These are phyloP conservation scores for Lactarius evosmus DNA, from an alignment of 768 basidiomycete species.

Conservation along the genomic window DNA sequence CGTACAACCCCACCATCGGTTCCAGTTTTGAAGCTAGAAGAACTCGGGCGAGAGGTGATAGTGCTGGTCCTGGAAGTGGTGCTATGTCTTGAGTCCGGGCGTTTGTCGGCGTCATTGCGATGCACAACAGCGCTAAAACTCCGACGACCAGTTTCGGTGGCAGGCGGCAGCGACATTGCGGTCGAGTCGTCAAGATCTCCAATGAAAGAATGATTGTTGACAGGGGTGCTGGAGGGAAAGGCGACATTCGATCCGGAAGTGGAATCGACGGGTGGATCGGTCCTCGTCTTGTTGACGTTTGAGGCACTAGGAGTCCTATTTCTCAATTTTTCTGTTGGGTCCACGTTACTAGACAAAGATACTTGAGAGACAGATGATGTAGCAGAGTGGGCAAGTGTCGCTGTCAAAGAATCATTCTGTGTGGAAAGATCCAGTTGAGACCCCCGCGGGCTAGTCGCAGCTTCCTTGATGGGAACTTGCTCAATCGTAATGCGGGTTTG, in stretches of 20 bases:
- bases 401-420: background rate
- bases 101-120: constrained; percentile 27
- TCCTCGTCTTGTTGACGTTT: background rate
- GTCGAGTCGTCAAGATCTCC: constrained; percentile 1
- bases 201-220: background rate
- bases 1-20: constrained; percentile 29
- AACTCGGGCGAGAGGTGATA: constrained; percentile 21
- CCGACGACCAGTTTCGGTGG: constrained; percentile 26
- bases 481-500: constrained; percentile 9
- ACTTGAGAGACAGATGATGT: constrained; percentile 3
- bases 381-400: background rate
- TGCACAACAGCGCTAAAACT: constrained; percentile 38
- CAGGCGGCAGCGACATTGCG: constrained; percentile 5
- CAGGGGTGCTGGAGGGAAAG: background rate
- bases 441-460: background rate
- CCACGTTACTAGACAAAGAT: background rate
- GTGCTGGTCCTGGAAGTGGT: constrained; percentile 24
- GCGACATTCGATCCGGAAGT: background rate
- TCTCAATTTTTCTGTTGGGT: background rate
- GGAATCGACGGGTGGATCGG: background rate
- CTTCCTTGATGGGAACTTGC: constrained; percentile 8
- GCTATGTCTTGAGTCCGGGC: constrained; percentile 7
- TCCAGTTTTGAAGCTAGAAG: constrained; percentile 24
- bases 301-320: background rate
- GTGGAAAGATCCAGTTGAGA: constrained; percentile 3